Conservation (phyloP, 140 eudicot genomes). For the Flaveria floridana region DNA sequence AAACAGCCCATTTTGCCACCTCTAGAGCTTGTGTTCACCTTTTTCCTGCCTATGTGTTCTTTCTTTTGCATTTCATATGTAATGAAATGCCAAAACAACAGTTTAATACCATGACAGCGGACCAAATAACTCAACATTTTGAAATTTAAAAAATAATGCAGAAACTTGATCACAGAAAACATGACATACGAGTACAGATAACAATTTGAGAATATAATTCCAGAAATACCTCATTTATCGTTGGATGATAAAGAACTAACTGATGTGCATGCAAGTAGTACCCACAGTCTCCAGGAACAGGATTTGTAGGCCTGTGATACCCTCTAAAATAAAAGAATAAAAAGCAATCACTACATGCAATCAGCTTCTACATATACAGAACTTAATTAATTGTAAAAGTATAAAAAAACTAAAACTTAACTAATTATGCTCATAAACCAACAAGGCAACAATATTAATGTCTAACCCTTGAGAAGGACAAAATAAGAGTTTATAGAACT, state of each 20-base stretch:
- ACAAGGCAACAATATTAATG: not conserved
- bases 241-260: slow-evolving; percentile 64
- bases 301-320: slow-evolving; percentile 74
- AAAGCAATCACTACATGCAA: slow-evolving; percentile 16
- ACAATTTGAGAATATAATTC: not conserved
- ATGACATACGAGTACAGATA: not conserved
- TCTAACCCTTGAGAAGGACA: slow-evolving; percentile 1
- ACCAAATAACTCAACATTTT: slow-evolving; percentile 5
- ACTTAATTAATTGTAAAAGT: slow-evolving; percentile 1
- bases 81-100: not conserved
- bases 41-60: not conserved
- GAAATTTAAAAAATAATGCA: not conserved
- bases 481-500: not conserved
- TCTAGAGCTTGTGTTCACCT: not conserved
- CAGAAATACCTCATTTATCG: slow-evolving; percentile 60
- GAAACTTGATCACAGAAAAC: slow-evolving; percentile 13
- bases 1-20: not conserved
- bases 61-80: slow-evolving; percentile 4
- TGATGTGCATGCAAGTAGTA: slow-evolving; percentile 93
- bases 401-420: not conserved
- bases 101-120: not conserved
- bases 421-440: not conserved
- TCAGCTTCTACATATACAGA: not conserved
- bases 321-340: slow-evolving; percentile 46
- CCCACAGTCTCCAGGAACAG: slow-evolving; percentile 99